Percentiles rank a stretch among this genome's conserved stretches.
These are phyloP conservation scores for Puccinia coronata DNA, from an alignment of 1,284 basidiomycete species.

Conservation along the genomic window DNA sequence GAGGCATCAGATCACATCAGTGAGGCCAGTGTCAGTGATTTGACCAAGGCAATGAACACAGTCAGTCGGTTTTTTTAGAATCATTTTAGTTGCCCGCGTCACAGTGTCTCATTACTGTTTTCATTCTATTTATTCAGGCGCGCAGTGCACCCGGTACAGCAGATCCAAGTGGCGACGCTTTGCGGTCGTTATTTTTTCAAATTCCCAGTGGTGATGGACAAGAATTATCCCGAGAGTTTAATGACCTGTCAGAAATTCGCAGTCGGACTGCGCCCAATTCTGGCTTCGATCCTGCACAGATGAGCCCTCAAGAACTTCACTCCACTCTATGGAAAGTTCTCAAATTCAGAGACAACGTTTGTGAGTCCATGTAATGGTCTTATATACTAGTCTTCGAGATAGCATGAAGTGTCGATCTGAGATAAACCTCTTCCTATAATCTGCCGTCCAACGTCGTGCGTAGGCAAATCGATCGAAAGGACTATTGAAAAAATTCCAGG, in stretches of 20 bases:
- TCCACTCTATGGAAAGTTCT: constrained; percentile 80
- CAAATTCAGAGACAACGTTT: constrained; percentile 75
- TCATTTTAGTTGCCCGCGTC: neutral
- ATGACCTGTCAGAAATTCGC: constrained; percentile 71
- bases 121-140: constrained; percentile 50
- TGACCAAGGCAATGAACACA: constrained; percentile 74
- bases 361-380: constrained; percentile 18
- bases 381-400: neutral
- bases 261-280: constrained; percentile 60
- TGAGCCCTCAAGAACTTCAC: constrained; percentile 87
- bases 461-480: constrained; percentile 73
- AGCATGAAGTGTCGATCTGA: neutral
- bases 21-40: constrained; percentile 81
- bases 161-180: constrained; percentile 52
- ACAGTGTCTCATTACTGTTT: neutral
- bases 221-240: constrained; percentile 68
- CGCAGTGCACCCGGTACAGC: constrained; percentile 42
- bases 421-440: neutral
- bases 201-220: constrained; percentile 62
- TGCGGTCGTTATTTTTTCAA: constrained; percentile 57
- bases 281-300: constrained; percentile 66
- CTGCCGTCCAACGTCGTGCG: neutral
- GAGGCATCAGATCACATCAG: constrained; percentile 64
- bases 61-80: constrained; percentile 55
- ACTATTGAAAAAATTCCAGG: constrained; percentile 75